Base-by-base conservation (phyloP, 495 filamentous ascomycete genomes). In the Clavariopsis aquatica region DNA sequence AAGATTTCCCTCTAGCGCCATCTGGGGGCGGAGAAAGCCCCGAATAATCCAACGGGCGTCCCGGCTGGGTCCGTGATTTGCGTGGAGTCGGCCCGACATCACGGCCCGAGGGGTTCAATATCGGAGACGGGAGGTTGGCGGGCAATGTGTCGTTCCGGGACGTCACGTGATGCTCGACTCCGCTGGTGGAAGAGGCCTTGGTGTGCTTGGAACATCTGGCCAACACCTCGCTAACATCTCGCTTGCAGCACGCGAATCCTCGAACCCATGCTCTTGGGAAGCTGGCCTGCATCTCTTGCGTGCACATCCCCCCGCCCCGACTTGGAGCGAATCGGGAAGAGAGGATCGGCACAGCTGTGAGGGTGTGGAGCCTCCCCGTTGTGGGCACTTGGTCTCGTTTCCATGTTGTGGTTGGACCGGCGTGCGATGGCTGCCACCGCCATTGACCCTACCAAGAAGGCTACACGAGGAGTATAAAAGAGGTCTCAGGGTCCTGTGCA, bases 281-380 rank as follows among this genome's bases (percentile, higher is more conserved):
- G 15, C 36, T 57, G 23, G 55, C 19, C 41, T n/a, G n/a, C 47
- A 9, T 27, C 24, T 23, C 47, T 49, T 22, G 6, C 15, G 5
- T 47, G 45, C 45, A 47, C 26, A 24, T 49, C n/a, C n/a, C 19
- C 6, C 26, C 24, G 28, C 17, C 24, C 43, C 57, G 57, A 51
- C 57, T 60, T 49, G 28, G 43, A 36, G 27, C 57, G 57, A 60
- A 60, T 60, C 2, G 43, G 1, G 43, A 45, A 23, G 10, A 10
- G 27, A n/a, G 57, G n/a, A 20, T 46, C 29, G 9, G 19, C 49
- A 17, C 23, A 4, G n/a, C 53, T 24, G 20, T 24, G 7, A 17
- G 17, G 29, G 34, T 20, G 26, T 59, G 43, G n/a, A n/a, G n/a
- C n/a, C n/a, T n/a, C n/a, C n/a, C 36, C 43, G 27, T 3, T 22